Evolutionary conservation across 495 filamentous ascomycete genomes (phyloP), one percentile per base, ranked within the genome.

Genomic region (Tuber aestivum): DNA sequence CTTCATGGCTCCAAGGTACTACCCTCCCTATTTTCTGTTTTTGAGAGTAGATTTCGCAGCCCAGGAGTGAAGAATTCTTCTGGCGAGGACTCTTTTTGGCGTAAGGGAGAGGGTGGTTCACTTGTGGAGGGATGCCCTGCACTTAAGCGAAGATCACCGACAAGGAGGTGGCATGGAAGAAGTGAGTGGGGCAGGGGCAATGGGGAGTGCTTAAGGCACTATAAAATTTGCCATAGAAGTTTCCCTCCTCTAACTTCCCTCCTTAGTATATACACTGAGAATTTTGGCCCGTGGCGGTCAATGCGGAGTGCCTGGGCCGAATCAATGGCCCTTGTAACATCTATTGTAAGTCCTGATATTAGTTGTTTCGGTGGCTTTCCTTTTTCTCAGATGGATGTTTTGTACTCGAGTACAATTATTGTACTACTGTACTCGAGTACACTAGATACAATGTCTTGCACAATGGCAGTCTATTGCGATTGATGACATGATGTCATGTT

Each of bases 1-100:
- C 78, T 50, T 79, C 78, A 79, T 79, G 4, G 32, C 14, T 18
- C 32, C 27, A 65, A 65, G 20, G 27, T 4, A 14, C 14, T 20
- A 4, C 32, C 27, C 6, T 0, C 14, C 56, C 56, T 65, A 23
- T 65, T 65, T 65, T 65, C 56, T 35, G 4, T 20, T 27, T 32
- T 65, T 18, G 2, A 65, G 27, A 35, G 56, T 65, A 3, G 27
- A 35, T 18, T 65, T 16, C 27, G 56, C 27, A 35, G 27, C 32
- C 18, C 27, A 7, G 12, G 56, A 35, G 56, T 27, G n/a, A 61
- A 6, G 27, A 65, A 65, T 65, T 65, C 56, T 65, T 18, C 14
- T 35, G 27, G 56, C 8, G 27, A 18, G 10, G 27, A 27, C 27
- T 20, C 56, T 65, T 35, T 65, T 65, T 27, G 56, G 14, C 32